These are phyloP conservation scores for Linanthus parryae DNA, from an alignment of 148 eudicot species.

Conservation along the genomic window DNA sequence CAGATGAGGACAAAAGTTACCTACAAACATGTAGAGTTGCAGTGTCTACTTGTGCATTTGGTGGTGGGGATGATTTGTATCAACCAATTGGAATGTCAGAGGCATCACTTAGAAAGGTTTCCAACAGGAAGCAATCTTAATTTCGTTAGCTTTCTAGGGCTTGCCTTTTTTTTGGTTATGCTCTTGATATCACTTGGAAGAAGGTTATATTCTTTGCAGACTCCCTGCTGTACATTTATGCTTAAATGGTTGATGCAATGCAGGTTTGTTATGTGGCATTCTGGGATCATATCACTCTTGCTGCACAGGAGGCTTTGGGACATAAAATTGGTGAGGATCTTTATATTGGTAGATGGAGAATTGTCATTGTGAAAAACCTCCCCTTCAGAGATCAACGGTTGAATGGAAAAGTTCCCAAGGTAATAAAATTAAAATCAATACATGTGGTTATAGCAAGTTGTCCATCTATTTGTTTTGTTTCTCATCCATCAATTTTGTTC, in stretches of 20 bases:
- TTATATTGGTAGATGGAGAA: conserved; percentile 87
- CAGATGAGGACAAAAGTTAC: conserved; percentile 68
- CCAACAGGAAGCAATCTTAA: no score
- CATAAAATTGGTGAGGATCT: conserved; percentile 49
- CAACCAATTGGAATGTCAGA: conserved; percentile 98
- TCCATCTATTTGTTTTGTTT: no score
- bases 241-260: conserved; percentile 11
- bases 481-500: no score
- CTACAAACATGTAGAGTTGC: conserved; percentile 76
- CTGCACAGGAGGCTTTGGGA: conserved; percentile 64
- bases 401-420: conserved; percentile 99
- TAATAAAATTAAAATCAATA: conserved; percentile 31
- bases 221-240: no score
- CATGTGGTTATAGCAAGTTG: no score
- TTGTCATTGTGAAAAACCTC: conserved; percentile 67
- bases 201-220: no score
- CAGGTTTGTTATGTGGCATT: conserved; percentile 98
- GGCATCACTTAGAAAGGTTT: conserved; percentile 66
- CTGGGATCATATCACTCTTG: conserved; percentile 92
- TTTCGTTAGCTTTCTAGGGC: background rate
- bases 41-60: conserved; percentile 98
- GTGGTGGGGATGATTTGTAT: conserved; percentile 98
- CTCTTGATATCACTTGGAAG: no score
- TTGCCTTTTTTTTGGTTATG: no score
- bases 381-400: conserved; percentile 88